A percentile compares a stretch with the other conserved stretches of the same genome.
phyloP scores from a whole-genome alignment of 331 rosid species.

The Quercus lobata region DNA sequence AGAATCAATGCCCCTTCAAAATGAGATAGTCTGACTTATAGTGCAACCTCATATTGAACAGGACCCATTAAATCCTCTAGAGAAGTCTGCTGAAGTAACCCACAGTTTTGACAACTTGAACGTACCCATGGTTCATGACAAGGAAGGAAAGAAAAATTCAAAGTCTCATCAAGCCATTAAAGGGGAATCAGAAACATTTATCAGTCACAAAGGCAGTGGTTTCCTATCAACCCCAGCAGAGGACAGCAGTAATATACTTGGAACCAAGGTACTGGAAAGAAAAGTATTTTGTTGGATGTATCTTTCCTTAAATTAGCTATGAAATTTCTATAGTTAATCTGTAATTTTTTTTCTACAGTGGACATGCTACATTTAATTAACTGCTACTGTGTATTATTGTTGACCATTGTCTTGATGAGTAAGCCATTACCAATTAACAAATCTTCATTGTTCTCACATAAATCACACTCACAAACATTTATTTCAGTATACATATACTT shows the following conservation, averaged over 20 bases:
- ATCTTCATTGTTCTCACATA: neutral
- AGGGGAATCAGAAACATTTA: neutral
- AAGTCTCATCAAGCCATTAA: neutral
- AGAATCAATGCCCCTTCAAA: neutral
- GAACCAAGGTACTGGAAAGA: neutral
- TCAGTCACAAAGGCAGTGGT: neutral
- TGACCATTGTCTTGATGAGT: neutral
- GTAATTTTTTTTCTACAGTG: too few species aligned
- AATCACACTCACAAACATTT: neutral
- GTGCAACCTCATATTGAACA: conserved; percentile 13
- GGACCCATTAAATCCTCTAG: conserved; percentile 16
- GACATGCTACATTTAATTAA: neutral
- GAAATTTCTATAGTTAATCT: neutral
- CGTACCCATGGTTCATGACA: neutral
- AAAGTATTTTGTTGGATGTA: too few species aligned
- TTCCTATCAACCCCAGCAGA: neutral
- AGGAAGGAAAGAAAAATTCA: neutral
- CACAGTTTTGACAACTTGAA: neutral
- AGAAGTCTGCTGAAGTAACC: conserved; percentile 11
- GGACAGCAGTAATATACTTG: neutral
- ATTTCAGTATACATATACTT: neutral
- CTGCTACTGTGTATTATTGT: neutral
- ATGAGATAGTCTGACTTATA: neutral
- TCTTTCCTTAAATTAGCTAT: neutral
- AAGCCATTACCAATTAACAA: neutral